Evolutionary conservation across 73 alveolate species (phyloP).

Genomic region (Paramecium primaurelia): DNA sequence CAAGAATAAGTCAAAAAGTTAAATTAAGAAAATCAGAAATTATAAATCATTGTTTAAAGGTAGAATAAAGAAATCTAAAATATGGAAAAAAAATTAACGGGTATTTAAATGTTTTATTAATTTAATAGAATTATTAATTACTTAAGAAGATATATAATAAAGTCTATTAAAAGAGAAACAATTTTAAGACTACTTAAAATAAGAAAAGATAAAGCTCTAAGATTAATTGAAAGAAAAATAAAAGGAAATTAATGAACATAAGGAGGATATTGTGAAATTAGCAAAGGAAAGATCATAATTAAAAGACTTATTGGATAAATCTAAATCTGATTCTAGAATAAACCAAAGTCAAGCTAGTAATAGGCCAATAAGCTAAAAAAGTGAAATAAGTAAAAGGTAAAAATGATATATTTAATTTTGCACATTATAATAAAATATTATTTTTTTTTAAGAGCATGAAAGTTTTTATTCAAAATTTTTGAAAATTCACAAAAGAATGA

Average conservation of each 20-base stretch:
- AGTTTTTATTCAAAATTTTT: conserved; percentile 42
- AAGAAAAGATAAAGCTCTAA: neutral
- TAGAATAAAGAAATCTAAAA: neutral
- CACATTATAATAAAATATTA: neutral
- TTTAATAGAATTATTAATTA: neutral
- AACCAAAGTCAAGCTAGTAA: neutral
- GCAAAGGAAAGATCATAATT: neutral
- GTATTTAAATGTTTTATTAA: neutral
- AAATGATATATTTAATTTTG: neutral
- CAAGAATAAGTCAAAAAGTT: neutral
- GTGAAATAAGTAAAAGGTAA: neutral
- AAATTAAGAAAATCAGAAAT: neutral
- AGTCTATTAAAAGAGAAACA: neutral
- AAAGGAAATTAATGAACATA: neutral
- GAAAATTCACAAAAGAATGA: conserved; percentile 1
- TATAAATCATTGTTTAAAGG: neutral
- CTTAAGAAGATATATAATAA: neutral
- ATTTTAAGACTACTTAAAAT: neutral
- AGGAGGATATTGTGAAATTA: neutral
- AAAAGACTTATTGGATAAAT: neutral
- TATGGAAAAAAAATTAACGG: conserved; percentile 2
- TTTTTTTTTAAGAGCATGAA: conserved; percentile 45
- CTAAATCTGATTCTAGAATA: neutral
- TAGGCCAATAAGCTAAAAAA: neutral
- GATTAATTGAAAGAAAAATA: neutral